Base-by-base conservation (phyloP, 805 yeast genomes). In the Cyberlindnera mississippiensis region DNA sequence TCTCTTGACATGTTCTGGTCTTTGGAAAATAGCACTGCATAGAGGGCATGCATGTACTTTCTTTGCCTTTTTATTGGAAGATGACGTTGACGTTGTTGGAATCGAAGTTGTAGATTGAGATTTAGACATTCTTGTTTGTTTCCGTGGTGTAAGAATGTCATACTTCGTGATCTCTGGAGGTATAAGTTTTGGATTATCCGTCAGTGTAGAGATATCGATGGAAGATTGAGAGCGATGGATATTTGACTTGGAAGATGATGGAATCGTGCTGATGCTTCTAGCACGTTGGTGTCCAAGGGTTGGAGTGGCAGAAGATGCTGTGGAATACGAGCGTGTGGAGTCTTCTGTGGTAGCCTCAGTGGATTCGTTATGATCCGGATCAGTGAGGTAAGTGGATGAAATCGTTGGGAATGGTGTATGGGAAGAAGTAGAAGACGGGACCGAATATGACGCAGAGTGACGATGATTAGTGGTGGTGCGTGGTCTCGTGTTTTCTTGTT, bases 1-100 rank as follows among this genome's bases (percentile, higher is more conserved):
- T 53, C 82, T 84, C 46, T 73, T 81, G 20, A 81, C 86, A 59
- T 81, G 88, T 53, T 81, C 88, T 2, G 88, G 51, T 91, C 73
- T 51, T 57, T 80, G 86, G 66, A 80, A 80, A 40, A 73, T 61
- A 29, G 79, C 72, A 37, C 72, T 75, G 55, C 86, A 80, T 33
- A 80, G 57, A 1, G 85, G 85, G 62, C 88, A 81, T 49, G 71
- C 72, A 59, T 81, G 85, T 38, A 71, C 69, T 59, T 80, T 81
- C 54, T 77, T 79, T 37, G 50, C 50, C 28, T 56, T 73, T 38
- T 40, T n/a, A n/a, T n/a, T 40, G 19, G 46, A 68, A 70, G 39
- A 67, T 16, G 12, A 8, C 13, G 26, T 3, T 12, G 30, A 16
- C 28, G 33, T 32, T 20, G 24, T 20, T 9, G 24, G 24, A 20